These are phyloP conservation scores for Secale cereale DNA, from an alignment of 176 grass and related monocot genomes.

Conservation along the genomic window DNA sequence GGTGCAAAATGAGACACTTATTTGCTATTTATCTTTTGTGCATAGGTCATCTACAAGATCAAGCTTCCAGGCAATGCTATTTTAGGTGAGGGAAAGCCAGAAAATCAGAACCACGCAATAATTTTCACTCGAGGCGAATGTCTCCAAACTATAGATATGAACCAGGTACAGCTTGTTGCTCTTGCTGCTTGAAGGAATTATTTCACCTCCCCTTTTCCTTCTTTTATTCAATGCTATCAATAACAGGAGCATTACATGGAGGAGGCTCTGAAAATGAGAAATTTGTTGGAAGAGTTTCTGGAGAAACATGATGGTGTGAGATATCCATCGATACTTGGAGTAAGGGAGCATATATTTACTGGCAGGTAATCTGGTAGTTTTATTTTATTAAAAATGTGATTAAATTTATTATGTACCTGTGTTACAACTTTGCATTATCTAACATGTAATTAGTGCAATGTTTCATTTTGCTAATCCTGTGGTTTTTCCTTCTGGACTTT, in stretches of 20 bases:
- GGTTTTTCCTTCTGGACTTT: neutral
- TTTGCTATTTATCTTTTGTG: conserved; percentile 8
- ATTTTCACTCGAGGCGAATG: conserved; percentile 98
- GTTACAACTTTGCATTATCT: neutral
- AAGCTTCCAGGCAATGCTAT: conserved; percentile 95
- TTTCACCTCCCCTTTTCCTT: neutral
- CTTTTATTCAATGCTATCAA: conserved; percentile 15
- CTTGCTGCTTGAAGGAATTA: neutral
- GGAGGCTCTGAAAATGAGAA: conserved; percentile 99
- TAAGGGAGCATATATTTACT: conserved; percentile 99
- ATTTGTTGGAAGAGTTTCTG: conserved; percentile 89
- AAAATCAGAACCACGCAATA: conserved; percentile 99
- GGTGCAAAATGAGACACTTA: conserved; percentile 14
- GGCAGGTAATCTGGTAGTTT: conserved; percentile 60
- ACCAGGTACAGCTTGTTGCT: conserved; percentile 61
- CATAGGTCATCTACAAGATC: conserved; percentile 90
- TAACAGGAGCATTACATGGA: conserved; percentile 96
- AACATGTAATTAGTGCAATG: neutral
- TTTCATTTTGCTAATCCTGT: neutral
- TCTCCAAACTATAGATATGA: conserved; percentile 99
- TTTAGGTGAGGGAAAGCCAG: conserved; percentile 94
- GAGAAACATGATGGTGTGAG: conserved; percentile 92
- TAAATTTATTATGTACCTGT: neutral
- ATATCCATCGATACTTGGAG: conserved; percentile 97
- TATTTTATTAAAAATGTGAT: conserved; percentile 8